Conservation (phyloP, 257 asterid genomes). For the Petrea volubilis region DNA sequence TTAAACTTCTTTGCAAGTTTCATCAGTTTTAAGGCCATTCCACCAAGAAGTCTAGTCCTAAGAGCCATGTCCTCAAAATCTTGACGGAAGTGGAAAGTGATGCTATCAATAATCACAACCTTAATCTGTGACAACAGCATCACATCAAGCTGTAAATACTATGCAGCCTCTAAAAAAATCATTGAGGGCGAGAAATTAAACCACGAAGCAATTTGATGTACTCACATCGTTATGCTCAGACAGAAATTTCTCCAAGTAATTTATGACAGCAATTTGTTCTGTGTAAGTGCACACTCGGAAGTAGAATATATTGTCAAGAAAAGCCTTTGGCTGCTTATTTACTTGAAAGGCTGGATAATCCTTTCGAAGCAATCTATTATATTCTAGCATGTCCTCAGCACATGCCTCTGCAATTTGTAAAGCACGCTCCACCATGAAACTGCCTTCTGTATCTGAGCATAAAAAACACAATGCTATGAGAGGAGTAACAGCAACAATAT, state of each 20-base stretch:
- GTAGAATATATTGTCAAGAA: slow-evolving; percentile 76
- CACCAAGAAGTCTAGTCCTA: slow-evolving; percentile 86
- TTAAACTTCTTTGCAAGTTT: slow-evolving; percentile 76
- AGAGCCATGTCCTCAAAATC: slow-evolving; percentile 96
- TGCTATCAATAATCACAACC: slow-evolving; percentile 82
- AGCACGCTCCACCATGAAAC: slow-evolving; percentile 95
- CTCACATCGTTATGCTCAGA: slow-evolving; percentile 86
- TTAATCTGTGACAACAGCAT: slow-evolving; percentile 59
- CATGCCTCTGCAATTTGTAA: slow-evolving; percentile 92
- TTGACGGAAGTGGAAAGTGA: slow-evolving; percentile 94
- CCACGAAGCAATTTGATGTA: slow-evolving; percentile 21
- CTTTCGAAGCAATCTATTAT: slow-evolving; percentile 56
- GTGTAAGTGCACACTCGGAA: slow-evolving; percentile 90
- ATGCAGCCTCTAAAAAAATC: slow-evolving; percentile 19
- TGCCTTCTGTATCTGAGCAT: slow-evolving; percentile 89
- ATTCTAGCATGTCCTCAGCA: slow-evolving; percentile 76
- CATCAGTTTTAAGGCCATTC: slow-evolving; percentile 85
- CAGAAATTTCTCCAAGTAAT: slow-evolving; percentile 82
- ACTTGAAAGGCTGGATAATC: slow-evolving; percentile 44
- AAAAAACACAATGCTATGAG: slow-evolving; percentile 9
- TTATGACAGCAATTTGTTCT: slow-evolving; percentile 83
- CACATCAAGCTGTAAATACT: slow-evolving; percentile 7
- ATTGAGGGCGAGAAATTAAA: neutral
- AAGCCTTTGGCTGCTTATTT: slow-evolving; percentile 57
- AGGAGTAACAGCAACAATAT: slow-evolving; percentile 5